Evolutionary conservation across 352 stramenopile species (phyloP).

Genomic region (Globisporangium cederbergense): DNA sequence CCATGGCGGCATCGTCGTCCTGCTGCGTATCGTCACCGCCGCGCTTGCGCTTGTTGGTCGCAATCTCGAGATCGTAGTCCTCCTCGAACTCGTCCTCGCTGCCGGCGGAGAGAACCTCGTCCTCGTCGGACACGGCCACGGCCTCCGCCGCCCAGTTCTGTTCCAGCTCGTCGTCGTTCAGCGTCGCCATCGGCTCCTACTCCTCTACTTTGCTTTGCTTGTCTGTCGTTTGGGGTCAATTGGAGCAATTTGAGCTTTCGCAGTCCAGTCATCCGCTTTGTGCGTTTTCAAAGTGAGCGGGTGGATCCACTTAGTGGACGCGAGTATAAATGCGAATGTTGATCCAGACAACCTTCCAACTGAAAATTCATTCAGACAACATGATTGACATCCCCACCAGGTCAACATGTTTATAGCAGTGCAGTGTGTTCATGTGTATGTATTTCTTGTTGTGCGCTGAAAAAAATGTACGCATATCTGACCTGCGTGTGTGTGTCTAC

Average conservation of each 20-base stretch:
- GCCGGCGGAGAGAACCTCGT: slow-evolving; percentile 50
- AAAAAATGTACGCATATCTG: too few species aligned
- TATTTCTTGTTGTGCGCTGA: too few species aligned
- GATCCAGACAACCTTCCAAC: too few species aligned
- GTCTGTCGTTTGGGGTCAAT: neutral
- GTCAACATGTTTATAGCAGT: too few species aligned
- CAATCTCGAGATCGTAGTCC: slow-evolving; percentile 58
- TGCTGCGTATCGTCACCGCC: slow-evolving; percentile 19
- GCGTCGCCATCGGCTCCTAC: slow-evolving; percentile 10
- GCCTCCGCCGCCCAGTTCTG: slow-evolving; percentile 54
- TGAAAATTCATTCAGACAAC: too few species aligned
- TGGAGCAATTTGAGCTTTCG: slow-evolving; percentile 1
- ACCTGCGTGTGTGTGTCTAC: too few species aligned
- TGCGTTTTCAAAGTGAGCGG: neutral
- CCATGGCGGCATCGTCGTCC: slow-evolving; percentile 24
- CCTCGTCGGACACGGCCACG: slow-evolving; percentile 36
- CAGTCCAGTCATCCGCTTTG: neutral
- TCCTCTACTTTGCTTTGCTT: neutral
- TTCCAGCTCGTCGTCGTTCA: slow-evolving; percentile 67
- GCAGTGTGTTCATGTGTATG: too few species aligned
- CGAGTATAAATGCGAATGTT: too few species aligned
- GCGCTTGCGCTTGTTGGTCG: slow-evolving; percentile 40
- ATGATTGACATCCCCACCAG: too few species aligned
- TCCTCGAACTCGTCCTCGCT: slow-evolving; percentile 86
- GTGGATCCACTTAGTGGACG: too few species aligned